phyloP scores from a whole-genome alignment of 108 stramenopile genomes.

The Aurantiochytrium sp. region DNA sequence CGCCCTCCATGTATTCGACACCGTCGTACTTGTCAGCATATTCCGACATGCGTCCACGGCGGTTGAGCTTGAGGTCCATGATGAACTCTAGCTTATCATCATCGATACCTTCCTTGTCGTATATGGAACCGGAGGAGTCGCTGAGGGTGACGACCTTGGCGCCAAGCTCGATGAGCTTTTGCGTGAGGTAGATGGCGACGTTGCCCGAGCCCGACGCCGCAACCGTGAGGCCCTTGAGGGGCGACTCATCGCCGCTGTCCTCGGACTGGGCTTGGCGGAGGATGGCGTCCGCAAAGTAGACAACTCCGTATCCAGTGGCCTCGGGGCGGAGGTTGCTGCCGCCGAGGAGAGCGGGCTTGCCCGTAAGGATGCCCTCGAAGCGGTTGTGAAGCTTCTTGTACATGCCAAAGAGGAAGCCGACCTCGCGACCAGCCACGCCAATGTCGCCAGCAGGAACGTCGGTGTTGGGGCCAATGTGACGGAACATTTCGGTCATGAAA shows the following conservation, averaged over 20 bases:
- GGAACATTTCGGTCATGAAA: constrained; percentile 90
- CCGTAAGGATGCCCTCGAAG: constrained; percentile 8
- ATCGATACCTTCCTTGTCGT: constrained; percentile 87
- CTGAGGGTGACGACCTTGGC: constrained; percentile 80
- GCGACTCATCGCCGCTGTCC: constrained; percentile 63
- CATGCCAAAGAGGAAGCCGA: constrained; percentile 92
- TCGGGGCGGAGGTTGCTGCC: constrained; percentile 41
- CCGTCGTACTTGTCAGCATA: constrained; percentile 77
- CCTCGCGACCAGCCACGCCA: constrained; percentile 75
- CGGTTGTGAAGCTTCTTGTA: constrained; percentile 81
- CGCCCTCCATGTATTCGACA: constrained; percentile 74
- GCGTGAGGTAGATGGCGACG: constrained; percentile 77
- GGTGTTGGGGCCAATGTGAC: constrained; percentile 85
- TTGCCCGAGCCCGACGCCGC: constrained; percentile 86
- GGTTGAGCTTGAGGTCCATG: constrained; percentile 81
- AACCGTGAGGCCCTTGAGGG: constrained; percentile 82
- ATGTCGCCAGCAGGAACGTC: constrained; percentile 85
- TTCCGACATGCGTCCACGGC: constrained; percentile 77
- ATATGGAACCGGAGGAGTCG: constrained; percentile 81
- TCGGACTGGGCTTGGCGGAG: constrained; percentile 24
- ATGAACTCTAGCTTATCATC: constrained; percentile 74
- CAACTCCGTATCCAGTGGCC: constrained; percentile 85
- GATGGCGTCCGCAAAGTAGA: constrained; percentile 78
- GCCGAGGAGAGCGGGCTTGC: constrained; percentile 42
- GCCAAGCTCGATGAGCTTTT: constrained; percentile 80